Conservation (phyloP, 306 rosid species). For the Pachyrhizus erosus region DNA sequence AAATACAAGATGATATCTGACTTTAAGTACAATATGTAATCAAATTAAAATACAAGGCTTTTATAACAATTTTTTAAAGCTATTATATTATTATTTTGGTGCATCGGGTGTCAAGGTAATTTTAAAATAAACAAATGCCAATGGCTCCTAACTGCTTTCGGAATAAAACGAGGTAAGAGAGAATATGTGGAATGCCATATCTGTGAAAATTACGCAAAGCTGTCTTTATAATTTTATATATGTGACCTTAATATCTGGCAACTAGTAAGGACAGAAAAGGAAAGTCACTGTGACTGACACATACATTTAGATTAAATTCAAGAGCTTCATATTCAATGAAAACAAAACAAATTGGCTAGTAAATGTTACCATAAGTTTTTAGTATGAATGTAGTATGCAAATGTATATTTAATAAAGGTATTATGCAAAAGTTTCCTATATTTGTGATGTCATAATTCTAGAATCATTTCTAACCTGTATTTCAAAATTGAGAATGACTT, state of each 20-base stretch:
- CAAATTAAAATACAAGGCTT: background rate
- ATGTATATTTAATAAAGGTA: background rate
- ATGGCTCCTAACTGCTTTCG: background rate
- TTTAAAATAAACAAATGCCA: background rate
- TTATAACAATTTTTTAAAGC: background rate
- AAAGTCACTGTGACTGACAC: background rate
- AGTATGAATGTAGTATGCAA: background rate
- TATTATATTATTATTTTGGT: background rate
- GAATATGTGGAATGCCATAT: too few relatives aligned
- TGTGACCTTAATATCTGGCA: too few relatives aligned
- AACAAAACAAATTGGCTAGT: background rate
- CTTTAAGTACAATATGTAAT: background rate
- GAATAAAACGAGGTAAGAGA: background rate
- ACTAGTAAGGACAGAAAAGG: too few relatives aligned
- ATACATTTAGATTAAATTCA: background rate
- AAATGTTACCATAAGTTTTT: background rate
- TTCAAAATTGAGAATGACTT: constrained; percentile 11
- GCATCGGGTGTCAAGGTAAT: background rate
- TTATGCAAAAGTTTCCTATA: background rate
- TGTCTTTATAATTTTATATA: too few relatives aligned
- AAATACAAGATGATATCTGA: too few relatives aligned
- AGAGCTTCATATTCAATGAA: background rate
- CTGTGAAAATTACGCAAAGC: too few relatives aligned
- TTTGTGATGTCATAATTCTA: constrained; percentile 7
- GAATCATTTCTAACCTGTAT: background rate